phyloP scores from a whole-genome alignment of 1,284 basidiomycete genomes.

The Ceratobasidium sp. region DNA sequence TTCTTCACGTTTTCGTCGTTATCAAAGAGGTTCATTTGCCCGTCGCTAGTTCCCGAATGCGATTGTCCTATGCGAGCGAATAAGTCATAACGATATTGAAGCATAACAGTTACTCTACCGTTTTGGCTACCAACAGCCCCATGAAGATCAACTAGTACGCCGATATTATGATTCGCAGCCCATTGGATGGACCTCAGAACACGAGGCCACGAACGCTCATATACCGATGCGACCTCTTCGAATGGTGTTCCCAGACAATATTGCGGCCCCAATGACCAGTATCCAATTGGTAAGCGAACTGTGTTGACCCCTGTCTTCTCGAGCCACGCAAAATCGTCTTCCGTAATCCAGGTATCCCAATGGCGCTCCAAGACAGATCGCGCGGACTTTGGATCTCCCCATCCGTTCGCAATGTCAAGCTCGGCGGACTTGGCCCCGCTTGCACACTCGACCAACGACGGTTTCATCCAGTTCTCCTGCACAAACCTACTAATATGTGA shows the following conservation, averaged over 20 bases:
- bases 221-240: conserved; percentile 45
- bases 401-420: conserved; percentile 60
- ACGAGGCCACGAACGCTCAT: conserved; percentile 45
- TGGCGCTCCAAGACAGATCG: conserved; percentile 74
- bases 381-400: conserved; percentile 61
- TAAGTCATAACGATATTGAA: neutral
- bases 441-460: conserved; percentile 75
- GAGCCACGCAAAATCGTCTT: conserved; percentile 67
- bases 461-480: conserved; percentile 83
- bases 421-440: conserved; percentile 66
- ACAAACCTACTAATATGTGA: conserved; percentile 69
- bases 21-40: conserved; percentile 69
- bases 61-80: conserved; percentile 62
- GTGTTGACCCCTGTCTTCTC: conserved; percentile 58
- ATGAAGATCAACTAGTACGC: conserved; percentile 82
- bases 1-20: conserved; percentile 66
- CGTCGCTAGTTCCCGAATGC: conserved; percentile 81
- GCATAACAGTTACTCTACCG: conserved; percentile 16
- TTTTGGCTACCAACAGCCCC: conserved; percentile 77
- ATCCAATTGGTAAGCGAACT: conserved; percentile 71
- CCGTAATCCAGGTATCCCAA: conserved; percentile 83
- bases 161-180: conserved; percentile 66
- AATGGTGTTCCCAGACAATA: conserved; percentile 53
- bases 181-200: conserved; percentile 46
- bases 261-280: conserved; percentile 66